Evolutionary conservation across 1,284 basidiomycete genomes (phyloP).

Genomic region (Rhodotorula sp.): DNA sequence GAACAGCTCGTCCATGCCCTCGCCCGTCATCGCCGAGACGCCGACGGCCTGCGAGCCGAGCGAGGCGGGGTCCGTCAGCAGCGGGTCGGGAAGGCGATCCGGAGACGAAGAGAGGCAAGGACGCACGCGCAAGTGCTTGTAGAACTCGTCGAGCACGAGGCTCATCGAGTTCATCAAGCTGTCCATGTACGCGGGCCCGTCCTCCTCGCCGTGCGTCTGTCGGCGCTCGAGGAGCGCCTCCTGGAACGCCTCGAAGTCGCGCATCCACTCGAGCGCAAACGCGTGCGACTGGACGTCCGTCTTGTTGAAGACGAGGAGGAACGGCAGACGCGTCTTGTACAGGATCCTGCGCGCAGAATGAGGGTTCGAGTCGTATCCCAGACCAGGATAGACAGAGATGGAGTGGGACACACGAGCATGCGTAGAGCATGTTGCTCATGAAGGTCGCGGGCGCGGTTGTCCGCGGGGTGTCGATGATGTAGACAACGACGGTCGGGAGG

Average conservation of each 20-base stretch:
- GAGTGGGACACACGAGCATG: constrained; percentile 72
- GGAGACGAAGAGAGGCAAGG: neutral
- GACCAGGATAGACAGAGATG: no score
- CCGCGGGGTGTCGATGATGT: constrained; percentile 95
- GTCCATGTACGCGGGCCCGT: constrained; percentile 96
- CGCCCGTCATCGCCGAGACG: constrained; percentile 92
- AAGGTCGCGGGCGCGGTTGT: constrained; percentile 95
- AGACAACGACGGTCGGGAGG: constrained; percentile 91
- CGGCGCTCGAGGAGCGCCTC: constrained; percentile 54
- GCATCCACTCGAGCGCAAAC: constrained; percentile 98
- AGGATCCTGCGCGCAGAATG: constrained; percentile 67
- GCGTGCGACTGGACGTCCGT: constrained; percentile 83
- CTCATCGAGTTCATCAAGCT: constrained; percentile 99
- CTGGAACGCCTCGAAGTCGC: constrained; percentile 81
- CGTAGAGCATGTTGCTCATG: constrained; percentile 99
- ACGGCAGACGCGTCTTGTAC: constrained; percentile 97
- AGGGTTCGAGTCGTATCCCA: no score
- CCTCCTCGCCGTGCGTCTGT: constrained; percentile 57
- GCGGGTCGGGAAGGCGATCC: neutral
- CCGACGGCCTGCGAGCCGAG: constrained; percentile 72
- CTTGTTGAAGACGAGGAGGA: constrained; percentile 99
- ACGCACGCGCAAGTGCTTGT: constrained; percentile 86
- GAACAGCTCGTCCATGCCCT: constrained; percentile 87
- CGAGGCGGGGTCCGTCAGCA: neutral
- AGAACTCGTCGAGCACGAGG: constrained; percentile 96